These are phyloP conservation scores for Plectosphaerella sp. DNA, from an alignment of 2,329 filamentous ascomycete species.

Conservation along the genomic window DNA sequence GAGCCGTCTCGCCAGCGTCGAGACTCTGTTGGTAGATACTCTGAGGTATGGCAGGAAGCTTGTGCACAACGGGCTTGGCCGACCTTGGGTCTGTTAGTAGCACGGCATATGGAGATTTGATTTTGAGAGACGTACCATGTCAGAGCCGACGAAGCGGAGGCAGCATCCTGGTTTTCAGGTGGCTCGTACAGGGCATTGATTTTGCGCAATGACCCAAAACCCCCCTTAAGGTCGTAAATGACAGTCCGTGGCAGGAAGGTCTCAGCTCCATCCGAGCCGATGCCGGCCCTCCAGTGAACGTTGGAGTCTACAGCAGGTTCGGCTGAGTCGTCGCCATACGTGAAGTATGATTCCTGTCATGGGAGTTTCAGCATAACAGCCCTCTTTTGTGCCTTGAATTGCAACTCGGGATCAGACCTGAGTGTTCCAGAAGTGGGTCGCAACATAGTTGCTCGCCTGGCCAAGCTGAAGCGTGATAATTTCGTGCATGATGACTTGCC, in stretches of 20 bases:
- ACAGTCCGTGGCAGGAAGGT: slow-evolving; percentile 89
- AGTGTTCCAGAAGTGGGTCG: slow-evolving; percentile 96
- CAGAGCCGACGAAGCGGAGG: slow-evolving; percentile 27
- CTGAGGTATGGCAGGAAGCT: slow-evolving; percentile 60
- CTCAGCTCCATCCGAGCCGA: slow-evolving; percentile 78
- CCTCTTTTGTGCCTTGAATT: too few species aligned
- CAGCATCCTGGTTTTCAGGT: slow-evolving; percentile 18
- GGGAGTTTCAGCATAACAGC: neutral
- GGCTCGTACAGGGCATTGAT: slow-evolving; percentile 82
- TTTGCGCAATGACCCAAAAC: slow-evolving; percentile 82
- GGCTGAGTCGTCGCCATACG: slow-evolving; percentile 58
- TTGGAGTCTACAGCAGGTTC: slow-evolving; percentile 72
- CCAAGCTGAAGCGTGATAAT: slow-evolving; percentile 92
- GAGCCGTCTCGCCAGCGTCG: slow-evolving; percentile 62
- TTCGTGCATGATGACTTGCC: slow-evolving; percentile 68
- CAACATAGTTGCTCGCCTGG: slow-evolving; percentile 86
- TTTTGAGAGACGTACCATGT: too few species aligned
- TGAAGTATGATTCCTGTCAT: slow-evolving; percentile 89
- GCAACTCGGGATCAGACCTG: slow-evolving; percentile 49
- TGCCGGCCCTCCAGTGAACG: slow-evolving; percentile 80
- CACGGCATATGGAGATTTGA: neutral
- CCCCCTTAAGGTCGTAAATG: slow-evolving; percentile 92
- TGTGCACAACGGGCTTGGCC: slow-evolving; percentile 63
- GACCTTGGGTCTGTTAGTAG: slow-evolving; percentile 42
- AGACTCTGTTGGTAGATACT: slow-evolving; percentile 77